A percentile compares a stretch with the other conserved stretches of the same genome.
Conservation (phyloP, 202 grass and related monocot genomes). For the Musa balbisiana region DNA sequence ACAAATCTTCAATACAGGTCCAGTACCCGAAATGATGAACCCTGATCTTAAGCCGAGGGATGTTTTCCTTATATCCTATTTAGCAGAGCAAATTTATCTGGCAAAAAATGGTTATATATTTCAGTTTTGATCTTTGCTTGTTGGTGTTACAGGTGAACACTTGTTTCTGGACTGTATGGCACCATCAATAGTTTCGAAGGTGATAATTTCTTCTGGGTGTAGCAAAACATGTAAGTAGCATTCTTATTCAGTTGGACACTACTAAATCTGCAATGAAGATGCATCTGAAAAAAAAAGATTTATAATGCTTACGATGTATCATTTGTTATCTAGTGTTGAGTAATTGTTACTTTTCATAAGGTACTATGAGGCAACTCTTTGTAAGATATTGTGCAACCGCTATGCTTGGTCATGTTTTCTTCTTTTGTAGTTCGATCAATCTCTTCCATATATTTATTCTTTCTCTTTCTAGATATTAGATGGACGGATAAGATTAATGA, state of each 20-base stretch:
- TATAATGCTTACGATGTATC: too few species aligned
- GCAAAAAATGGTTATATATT: not conserved
- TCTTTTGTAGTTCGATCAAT: not conserved
- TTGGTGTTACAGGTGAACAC: conserved; percentile 54
- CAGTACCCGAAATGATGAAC: too few species aligned
- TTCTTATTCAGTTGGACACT: conserved; percentile 18
- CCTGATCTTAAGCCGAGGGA: not conserved
- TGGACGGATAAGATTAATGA: not conserved
- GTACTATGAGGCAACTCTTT: too few species aligned
- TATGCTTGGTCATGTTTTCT: not conserved
- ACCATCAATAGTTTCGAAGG: conserved; percentile 64
- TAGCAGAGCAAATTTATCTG: not conserved
- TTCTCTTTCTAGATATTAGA: not conserved
- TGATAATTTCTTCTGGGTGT: conserved; percentile 56
- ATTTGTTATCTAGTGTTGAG: too few species aligned
- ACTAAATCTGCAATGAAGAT: not conserved
- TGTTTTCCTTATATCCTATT: not conserved
- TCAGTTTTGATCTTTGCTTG: conserved; percentile 24
- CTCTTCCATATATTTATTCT: not conserved
- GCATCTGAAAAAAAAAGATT: not conserved
- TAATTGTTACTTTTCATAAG: too few species aligned
- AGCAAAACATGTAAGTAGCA: conserved; percentile 85
- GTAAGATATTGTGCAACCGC: too few species aligned
- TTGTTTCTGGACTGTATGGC: conserved; percentile 61
- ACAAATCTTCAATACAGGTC: too few species aligned